Percentiles rank a stretch among this genome's conserved stretches.
Conservation (phyloP, 129 eudicot genomes). For the Apium graveolens region DNA sequence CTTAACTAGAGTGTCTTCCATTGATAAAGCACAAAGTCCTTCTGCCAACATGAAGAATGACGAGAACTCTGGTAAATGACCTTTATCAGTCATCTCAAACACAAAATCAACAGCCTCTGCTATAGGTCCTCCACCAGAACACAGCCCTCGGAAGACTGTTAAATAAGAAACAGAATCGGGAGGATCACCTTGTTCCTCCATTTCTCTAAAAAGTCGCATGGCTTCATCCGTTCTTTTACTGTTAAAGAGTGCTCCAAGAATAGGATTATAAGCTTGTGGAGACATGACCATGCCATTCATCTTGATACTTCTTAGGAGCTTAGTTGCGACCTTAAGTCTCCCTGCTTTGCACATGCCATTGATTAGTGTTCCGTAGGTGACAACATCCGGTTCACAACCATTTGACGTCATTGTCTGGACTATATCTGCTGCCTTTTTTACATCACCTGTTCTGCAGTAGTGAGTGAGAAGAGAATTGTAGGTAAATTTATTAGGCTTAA, state of each 20-base stretch:
- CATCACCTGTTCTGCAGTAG: conserved; percentile 75
- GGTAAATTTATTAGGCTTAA: conserved; percentile 78
- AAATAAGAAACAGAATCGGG: conserved; percentile 73
- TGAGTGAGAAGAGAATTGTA: conserved; percentile 73
- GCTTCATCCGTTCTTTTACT: conserved; percentile 56
- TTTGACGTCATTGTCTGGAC: conserved; percentile 79
- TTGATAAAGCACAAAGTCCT: conserved; percentile 74
- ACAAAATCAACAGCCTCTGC: conserved; percentile 82
- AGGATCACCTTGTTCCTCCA: conserved; percentile 62
- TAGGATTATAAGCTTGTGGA: conserved; percentile 86
- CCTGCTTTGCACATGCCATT: conserved; percentile 84
- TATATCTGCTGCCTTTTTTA: conserved; percentile 77
- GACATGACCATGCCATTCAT: conserved; percentile 70
- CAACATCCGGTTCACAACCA: conserved; percentile 84
- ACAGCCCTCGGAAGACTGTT: conserved; percentile 75
- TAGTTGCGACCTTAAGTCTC: conserved; percentile 59
- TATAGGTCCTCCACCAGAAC: conserved; percentile 86
- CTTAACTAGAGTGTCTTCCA: conserved; percentile 70
- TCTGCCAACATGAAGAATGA: conserved; percentile 82
- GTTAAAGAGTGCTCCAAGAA: conserved; percentile 61
- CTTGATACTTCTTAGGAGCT: conserved; percentile 66
- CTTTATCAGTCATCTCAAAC: conserved; percentile 69
- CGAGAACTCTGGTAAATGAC: conserved; percentile 56
- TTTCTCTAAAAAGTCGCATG: conserved; percentile 74
- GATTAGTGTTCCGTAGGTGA: conserved; percentile 77